Evolutionary conservation across 2,329 filamentous ascomycete species (phyloP).

Genomic region (Metarhizium robertsii): DNA sequence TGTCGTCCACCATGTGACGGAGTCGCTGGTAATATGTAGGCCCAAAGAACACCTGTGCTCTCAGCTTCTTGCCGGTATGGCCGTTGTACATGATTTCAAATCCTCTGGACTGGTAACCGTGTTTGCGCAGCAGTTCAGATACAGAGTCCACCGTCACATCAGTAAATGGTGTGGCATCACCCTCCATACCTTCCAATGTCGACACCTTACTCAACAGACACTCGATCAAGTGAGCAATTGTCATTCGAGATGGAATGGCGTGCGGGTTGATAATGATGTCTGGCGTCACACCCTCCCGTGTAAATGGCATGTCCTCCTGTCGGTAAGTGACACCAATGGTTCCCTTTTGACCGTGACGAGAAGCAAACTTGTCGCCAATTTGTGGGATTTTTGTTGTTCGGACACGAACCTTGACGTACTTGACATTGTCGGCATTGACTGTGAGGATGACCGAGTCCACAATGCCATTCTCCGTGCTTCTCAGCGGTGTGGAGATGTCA

Average conservation of each 20-base stretch:
- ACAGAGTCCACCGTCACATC: slow-evolving; percentile 94
- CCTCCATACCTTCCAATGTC: slow-evolving; percentile 86
- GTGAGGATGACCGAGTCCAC: slow-evolving; percentile 89
- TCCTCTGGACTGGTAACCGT: slow-evolving; percentile 92
- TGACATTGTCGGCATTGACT: slow-evolving; percentile 86
- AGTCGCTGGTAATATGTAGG: slow-evolving; percentile 98
- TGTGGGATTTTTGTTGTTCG: slow-evolving; percentile 96
- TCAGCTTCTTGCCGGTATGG: slow-evolving; percentile 88
- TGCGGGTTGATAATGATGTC: slow-evolving; percentile 99
- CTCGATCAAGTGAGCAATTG: slow-evolving; percentile 99
- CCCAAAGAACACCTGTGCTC: slow-evolving; percentile 91
- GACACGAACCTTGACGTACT: slow-evolving; percentile 95
- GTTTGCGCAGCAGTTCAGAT: slow-evolving; percentile 73
- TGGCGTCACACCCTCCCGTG: slow-evolving; percentile 78
- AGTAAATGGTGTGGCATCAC: slow-evolving; percentile 95
- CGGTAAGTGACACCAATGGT: slow-evolving; percentile 98
- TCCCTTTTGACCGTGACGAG: slow-evolving; percentile 97
- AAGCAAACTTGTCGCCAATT: slow-evolving; percentile 98
- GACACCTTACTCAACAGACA: slow-evolving; percentile 96
- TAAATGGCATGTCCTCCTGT: slow-evolving; percentile 98
- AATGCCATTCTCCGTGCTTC: slow-evolving; percentile 95
- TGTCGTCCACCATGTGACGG: slow-evolving; percentile 99
- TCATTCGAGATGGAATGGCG: slow-evolving; percentile 99
- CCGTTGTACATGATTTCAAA: slow-evolving; percentile 99
- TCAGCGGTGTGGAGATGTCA: slow-evolving; percentile 88